These are phyloP conservation scores for Talaromyces sp. DNA, from an alignment of 2,329 filamentous ascomycete genomes.

Conservation along the genomic window DNA sequence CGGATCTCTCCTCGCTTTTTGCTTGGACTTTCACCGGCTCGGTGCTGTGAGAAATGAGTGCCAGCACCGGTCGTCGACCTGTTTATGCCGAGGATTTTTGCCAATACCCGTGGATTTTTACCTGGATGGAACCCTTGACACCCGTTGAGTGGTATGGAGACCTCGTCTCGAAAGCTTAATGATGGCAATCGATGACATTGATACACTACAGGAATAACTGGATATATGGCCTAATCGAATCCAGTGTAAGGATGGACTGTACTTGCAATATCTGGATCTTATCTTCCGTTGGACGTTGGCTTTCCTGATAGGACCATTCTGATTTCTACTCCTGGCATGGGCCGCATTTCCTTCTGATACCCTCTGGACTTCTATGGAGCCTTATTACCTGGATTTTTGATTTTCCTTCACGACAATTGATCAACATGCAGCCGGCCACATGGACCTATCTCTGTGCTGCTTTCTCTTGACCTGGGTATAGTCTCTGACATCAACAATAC, in stretches of 20 bases:
- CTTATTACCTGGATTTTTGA: constrained; percentile 4
- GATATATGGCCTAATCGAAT: constrained; percentile 12
- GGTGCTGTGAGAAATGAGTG: constrained; percentile 19
- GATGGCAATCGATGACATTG: constrained; percentile 19
- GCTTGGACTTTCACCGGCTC: constrained; percentile 5
- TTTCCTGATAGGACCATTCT: not conserved
- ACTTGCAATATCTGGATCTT: constrained; percentile 8
- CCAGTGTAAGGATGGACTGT: constrained; percentile 14
- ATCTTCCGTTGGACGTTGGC: not conserved
- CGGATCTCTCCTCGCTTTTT: constrained; percentile 19
- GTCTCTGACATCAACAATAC: not conserved
- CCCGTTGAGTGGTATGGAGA: constrained; percentile 34
- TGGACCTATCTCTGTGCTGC: not conserved
- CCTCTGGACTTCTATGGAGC: constrained; percentile 10
- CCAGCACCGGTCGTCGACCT: constrained; percentile 12
- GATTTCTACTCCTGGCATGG: not conserved
- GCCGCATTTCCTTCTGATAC: constrained; percentile 12
- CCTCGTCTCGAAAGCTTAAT: constrained; percentile 29
- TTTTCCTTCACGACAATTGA: not conserved
- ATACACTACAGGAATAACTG: constrained; percentile 6
- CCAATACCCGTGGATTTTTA: constrained; percentile 22
- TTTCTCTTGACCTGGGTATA: not conserved
- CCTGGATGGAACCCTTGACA: constrained; percentile 21
- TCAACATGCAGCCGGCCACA: not conserved
- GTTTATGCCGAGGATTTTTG: constrained; percentile 25